Conservation (phyloP, 2,329 filamentous ascomycete species). For the Xylariales sp. region DNA sequence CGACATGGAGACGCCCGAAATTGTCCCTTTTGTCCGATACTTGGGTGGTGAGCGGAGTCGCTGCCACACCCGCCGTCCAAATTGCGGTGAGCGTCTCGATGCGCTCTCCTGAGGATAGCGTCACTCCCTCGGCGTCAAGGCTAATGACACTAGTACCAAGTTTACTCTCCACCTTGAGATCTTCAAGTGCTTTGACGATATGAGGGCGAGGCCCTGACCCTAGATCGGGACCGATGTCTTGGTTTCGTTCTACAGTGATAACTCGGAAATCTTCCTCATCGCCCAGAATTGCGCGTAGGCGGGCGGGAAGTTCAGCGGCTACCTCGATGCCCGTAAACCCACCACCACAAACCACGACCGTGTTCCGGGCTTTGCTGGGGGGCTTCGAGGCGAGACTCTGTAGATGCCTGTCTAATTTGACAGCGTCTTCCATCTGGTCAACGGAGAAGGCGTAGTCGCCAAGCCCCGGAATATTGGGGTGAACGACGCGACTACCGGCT, state of each 20-base stretch:
- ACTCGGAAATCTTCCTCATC: conserved; percentile 25
- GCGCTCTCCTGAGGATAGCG: conserved; percentile 34
- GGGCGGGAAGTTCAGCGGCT: conserved; percentile 35
- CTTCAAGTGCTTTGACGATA: conserved; percentile 27
- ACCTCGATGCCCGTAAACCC: conserved; percentile 37
- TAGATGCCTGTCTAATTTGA: conserved; percentile 37
- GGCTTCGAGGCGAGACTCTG: conserved; percentile 33
- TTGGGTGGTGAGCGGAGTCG: conserved; percentile 30
- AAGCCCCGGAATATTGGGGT: conserved; percentile 31
- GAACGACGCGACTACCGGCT: conserved; percentile 35
- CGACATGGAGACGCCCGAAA: conserved; percentile 31
- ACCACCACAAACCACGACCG: conserved; percentile 34
- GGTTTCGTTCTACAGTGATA: conserved; percentile 29
- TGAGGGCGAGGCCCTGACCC: conserved; percentile 27
- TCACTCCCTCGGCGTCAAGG: conserved; percentile 33
- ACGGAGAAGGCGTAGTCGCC: conserved; percentile 32
- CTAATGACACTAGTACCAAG: conserved; percentile 17
- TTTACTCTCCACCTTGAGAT: conserved; percentile 30
- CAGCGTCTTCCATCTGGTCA: conserved; percentile 35
- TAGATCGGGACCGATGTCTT: conserved; percentile 28
- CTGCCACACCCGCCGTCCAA: conserved; percentile 37
- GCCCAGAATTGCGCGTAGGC: conserved; percentile 31
- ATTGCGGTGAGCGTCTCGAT: conserved; percentile 37
- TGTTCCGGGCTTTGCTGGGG: conserved; percentile 34
- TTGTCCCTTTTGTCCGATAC: conserved; percentile 28